Base-by-base conservation (phyloP, 345 rosid species). In the Aegle marmelos region DNA sequence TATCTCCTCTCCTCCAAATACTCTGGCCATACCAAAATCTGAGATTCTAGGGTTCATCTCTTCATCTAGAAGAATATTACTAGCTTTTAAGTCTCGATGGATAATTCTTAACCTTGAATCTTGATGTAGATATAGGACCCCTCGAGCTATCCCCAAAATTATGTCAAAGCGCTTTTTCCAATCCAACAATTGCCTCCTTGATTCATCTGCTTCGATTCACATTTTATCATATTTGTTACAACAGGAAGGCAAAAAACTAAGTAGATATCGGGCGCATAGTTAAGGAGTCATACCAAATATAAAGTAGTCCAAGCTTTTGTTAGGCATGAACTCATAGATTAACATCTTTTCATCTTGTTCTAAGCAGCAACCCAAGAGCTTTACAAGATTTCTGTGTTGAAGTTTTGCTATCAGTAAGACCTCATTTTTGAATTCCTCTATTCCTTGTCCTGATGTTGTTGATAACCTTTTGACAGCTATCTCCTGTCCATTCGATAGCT, bases 41-140 rank as follows among this genome's bases (percentile, higher is more conserved):
- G 87, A 87, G 24, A 85, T 85, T 73, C 70, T 87, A 6, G 85
- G 84, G 14, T 77, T 83, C 88, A 85, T 79, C 14, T 72, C 70
- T 3, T 17, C 81, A 57, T 85, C 88, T 3, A 85, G 66, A 30
- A 81, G 73, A 69, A 81, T 66, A 60, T 87, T 83, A 73, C 86
- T 79, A 4, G 78, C 48, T 45, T 85, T 87, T 27, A 85, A 53
- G 74, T 87, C 88, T 36, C 88, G 73, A 36, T 85, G 90, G 39
- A 87, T 77, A 14, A 87, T 82, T 67, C 61, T 75, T 2, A 77
- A 70, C 22, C 83, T 77, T 81, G 86, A 87, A 37, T 87, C 88
- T 27, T 68, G 70, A 60, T 85, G 88, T 16, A 87, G 84, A 68
- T 85, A 87, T 0, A 83, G 24, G 24, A 85, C 37, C 37, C 85